Evolutionary conservation across 495 filamentous ascomycete genomes (phyloP), one percentile per base, ranked within the genome.

Genomic region (Schizothecium vesticola): DNA sequence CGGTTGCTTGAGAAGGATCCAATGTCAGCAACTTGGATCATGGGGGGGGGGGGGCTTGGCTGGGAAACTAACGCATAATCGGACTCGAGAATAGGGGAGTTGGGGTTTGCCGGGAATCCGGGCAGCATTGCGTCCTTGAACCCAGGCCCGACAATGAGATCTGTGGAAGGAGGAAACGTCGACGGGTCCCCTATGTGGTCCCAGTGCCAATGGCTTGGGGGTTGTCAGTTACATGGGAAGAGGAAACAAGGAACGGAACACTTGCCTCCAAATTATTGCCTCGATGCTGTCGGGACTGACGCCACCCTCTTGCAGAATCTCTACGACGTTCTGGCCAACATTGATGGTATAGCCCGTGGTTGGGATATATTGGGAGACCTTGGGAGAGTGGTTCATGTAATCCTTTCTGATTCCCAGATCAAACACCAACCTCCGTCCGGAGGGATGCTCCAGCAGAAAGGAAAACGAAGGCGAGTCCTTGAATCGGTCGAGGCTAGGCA

Each of bases 341-440:
- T 33, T 21, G 29, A 63, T 63, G 12, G 61, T 63, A 19, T 63
- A 63, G 6, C 22, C 29, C 19, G 61, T 63, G 2, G 61, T 63
- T 81, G 77, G 71, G 19, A 84, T 67, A 19, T 71, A 68, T 3
- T 75, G 63, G 4, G 74, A 67, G 2, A 85, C 72, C 22, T 58
- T 64, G 1, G 86, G 85, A 1, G 85, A 68, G 36, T 82, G 72
- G 62, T 83, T 83, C 25, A 74, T 59, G 66, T 70, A 80, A 67
- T 86, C 84, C 74, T 81, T 81, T 1, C 83, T 77, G 3, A 86
- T 75, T 7, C 86, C 86, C 2, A 88, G 79, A 70, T 88, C 86
- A 71, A 85, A 88, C 21, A 89, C 74, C 13, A 86, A 28, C 59
- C 63, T 68, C 22, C 70, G 66, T 3, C 67, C 67, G 1, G 70